These are phyloP conservation scores for Ilyonectria sp. DNA, from an alignment of 2,329 filamentous ascomycete species.

Conservation along the genomic window DNA sequence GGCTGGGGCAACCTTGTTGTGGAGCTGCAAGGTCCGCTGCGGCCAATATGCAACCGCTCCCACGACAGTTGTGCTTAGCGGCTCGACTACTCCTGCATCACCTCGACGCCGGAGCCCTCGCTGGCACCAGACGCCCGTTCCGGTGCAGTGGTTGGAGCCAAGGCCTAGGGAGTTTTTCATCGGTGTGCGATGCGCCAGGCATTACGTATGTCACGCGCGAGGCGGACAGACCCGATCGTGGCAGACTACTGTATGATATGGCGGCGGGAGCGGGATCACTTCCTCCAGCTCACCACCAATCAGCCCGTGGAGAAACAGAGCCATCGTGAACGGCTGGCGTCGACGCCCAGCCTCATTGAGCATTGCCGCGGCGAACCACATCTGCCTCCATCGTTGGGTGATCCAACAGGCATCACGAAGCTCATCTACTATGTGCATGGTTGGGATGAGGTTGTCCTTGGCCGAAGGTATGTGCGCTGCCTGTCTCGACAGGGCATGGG, in stretches of 20 bases:
- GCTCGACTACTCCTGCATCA: conserved; percentile 41
- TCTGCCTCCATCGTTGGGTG: not conserved
- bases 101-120: conserved; percentile 40
- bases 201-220: conserved; percentile 45
- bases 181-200: conserved; percentile 40
- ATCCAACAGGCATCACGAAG: not conserved
- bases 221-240: conserved; percentile 37
- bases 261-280: conserved; percentile 26
- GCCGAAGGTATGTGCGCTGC: conserved; percentile 9
- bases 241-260: conserved; percentile 33
- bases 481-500: conserved; percentile 6
- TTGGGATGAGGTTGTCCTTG: not conserved
- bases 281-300: conserved; percentile 18
- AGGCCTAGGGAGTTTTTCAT: conserved; percentile 24
- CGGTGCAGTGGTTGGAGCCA: conserved; percentile 44
- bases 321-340: conserved; percentile 11
- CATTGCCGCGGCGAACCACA: conserved; percentile 39
- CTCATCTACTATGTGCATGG: not conserved
- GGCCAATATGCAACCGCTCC: conserved; percentile 42
- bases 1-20: conserved; percentile 41
- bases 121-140: conserved; percentile 45
- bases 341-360: conserved; percentile 37
- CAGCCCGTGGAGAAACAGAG: conserved; percentile 1
- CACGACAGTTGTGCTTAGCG: conserved; percentile 43
- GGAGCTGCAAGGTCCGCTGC: conserved; percentile 47